Evolutionary conservation across 768 basidiomycete genomes (phyloP).

Genomic region (Leccinum rimulosum): DNA sequence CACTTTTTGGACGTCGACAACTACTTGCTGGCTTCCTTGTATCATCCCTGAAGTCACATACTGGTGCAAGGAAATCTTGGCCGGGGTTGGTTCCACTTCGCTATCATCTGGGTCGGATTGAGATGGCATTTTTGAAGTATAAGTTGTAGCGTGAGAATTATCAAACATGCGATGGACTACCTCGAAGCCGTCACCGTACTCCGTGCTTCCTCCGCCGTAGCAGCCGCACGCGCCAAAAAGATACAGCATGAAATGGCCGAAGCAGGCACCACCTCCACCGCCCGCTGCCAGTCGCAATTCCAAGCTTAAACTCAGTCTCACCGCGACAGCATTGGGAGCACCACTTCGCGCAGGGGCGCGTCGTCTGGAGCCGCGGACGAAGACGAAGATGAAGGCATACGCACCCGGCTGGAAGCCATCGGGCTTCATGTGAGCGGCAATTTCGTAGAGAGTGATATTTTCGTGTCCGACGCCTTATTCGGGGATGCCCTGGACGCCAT

Average conservation of each 20-base stretch:
- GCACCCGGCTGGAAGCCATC: conserved; percentile 72
- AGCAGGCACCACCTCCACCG: conserved; percentile 55
- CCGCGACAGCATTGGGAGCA: conserved; percentile 38
- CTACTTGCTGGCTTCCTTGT: conserved; percentile 8
- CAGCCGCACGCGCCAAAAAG: conserved; percentile 62
- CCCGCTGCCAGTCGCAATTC: conserved; percentile 25
- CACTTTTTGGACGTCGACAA: conserved; percentile 17
- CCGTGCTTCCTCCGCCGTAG: conserved; percentile 72
- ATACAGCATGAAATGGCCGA: conserved; percentile 78
- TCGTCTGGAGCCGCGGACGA: conserved; percentile 31
- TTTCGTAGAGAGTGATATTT: conserved; percentile 67
- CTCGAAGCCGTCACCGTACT: conserved; percentile 77
- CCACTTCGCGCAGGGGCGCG: conserved; percentile 7
- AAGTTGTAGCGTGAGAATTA: too few relatives aligned
- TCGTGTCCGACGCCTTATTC: conserved; percentile 44
- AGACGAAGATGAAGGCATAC: conserved; percentile 73
- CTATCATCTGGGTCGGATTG: not conserved
- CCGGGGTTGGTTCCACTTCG: conserved; percentile 4
- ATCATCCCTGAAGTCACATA: not conserved
- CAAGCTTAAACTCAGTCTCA: not conserved
- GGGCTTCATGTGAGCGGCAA: conserved; percentile 86
- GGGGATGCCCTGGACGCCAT: conserved; percentile 83
- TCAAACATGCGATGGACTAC: conserved; percentile 63
- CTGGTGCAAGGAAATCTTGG: conserved; percentile 16
- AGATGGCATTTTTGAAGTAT: too few relatives aligned